Conservation (phyloP, 2,329 filamentous ascomycete genomes). For the Botrytis porri region DNA sequence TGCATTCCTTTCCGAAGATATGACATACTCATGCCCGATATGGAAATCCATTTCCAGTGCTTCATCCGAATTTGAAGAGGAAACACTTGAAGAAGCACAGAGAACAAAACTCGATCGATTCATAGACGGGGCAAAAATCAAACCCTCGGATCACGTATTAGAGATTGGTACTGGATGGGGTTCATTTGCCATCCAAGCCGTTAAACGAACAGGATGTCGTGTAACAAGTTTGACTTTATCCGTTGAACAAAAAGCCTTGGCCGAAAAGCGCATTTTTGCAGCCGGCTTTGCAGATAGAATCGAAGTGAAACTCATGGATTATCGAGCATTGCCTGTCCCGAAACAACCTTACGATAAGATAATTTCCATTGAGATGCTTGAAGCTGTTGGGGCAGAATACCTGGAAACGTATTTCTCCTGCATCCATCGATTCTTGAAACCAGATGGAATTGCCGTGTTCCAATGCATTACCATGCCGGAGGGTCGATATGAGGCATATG, state of each 20-base stretch:
- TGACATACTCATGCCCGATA: constrained; percentile 73
- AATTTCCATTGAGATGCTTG: constrained; percentile 75
- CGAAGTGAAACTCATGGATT: constrained; percentile 65
- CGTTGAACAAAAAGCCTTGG: constrained; percentile 65
- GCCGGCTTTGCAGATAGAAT: constrained; percentile 61
- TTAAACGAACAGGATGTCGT: constrained; percentile 61
- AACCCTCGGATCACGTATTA: constrained; percentile 63
- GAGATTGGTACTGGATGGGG: constrained; percentile 78
- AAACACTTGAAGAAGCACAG: constrained; percentile 64
- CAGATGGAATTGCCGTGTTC: constrained; percentile 65
- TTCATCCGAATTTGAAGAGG: constrained; percentile 41
- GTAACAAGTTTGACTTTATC: constrained; percentile 68
- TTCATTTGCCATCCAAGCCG: constrained; percentile 68
- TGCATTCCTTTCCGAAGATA: constrained; percentile 69
- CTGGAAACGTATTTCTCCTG: constrained; percentile 65
- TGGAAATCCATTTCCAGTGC: constrained; percentile 51
- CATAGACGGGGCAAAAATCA: constrained; percentile 62
- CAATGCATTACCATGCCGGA: constrained; percentile 79
- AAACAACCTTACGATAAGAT: constrained; percentile 63
- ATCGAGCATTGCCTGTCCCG: constrained; percentile 58
- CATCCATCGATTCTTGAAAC: constrained; percentile 62
- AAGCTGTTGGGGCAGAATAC: constrained; percentile 68
- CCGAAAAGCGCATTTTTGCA: constrained; percentile 60
- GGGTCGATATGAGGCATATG: constrained; percentile 62
- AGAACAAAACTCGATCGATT: constrained; percentile 64